Base-by-base conservation (phyloP, 1,284 basidiomycete species). In the Austroboletus niveus region DNA sequence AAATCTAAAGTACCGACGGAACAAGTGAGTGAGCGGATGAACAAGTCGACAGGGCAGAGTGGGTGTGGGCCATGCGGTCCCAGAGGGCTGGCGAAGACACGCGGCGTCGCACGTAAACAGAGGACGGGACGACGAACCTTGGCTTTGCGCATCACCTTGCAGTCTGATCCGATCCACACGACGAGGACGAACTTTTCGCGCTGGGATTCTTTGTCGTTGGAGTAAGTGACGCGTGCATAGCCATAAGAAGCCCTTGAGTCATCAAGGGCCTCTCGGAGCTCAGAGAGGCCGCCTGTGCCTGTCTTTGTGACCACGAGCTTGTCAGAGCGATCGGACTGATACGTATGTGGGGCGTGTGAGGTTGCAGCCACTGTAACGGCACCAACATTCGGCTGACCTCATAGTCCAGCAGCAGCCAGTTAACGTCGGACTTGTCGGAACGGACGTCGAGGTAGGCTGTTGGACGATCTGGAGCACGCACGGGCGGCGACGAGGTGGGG, bases 111-210 rank as follows among this genome's bases (percentile, higher is more conserved):
- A 66, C 65, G 60, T 66, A 61, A 61, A 54, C 34, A 40, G 42
- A 46, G 29, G 44, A 31, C 39, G 24, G 40, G 40, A 41, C 30
- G 49, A 69, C 81, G 57, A 58, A 90, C 92, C 84, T 91, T 94
- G 42, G 87, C 93, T 73, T 86, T 89, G 56, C 93, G 81, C 93
- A 95, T 94, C 58, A 94, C 78, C 75, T 91, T 92, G 72, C 90
- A 92, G 42, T 78, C 72, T 36, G 82, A 76, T 39, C 93, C 93
- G 70, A 95, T 94, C 92, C 93, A 95, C 53, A 87, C 83, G 69
- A 95, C 80, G 63, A 95, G 78, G 59, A 92, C 81, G 73, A 95
- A 95, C 76, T 94, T 95, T 76, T 94, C 88, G 56, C 93, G 82
- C 70, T 79, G 85, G 43, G 85, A 87, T 74, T 91, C 88, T 75